Evolutionary conservation across 257 asterid species (phyloP).

Genomic region (Handroanthus guayacan): DNA sequence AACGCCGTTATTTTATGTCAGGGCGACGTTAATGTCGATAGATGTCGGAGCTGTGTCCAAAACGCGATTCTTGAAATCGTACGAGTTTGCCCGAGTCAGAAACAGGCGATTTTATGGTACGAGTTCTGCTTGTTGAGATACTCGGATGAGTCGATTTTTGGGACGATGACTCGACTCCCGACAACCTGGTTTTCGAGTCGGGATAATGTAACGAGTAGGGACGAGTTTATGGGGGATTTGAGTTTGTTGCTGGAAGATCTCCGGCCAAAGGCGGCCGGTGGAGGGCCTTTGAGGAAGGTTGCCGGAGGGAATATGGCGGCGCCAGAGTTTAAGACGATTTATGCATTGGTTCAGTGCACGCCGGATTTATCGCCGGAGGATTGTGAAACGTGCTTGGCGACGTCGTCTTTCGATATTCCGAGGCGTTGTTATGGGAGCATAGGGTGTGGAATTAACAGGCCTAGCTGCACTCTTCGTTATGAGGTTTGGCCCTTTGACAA

Average conservation of each 20-base stretch:
- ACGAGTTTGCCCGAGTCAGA: background rate
- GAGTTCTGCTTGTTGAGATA: background rate
- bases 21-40: background rate
- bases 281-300: background rate
- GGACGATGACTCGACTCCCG: background rate
- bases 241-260: background rate
- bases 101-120: background rate
- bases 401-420: background rate
- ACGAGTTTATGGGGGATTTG: background rate
- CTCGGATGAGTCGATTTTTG: background rate
- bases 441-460: background rate
- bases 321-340: background rate
- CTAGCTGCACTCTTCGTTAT: constrained; percentile 29
- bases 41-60: background rate
- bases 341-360: constrained; percentile 30
- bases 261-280: background rate
- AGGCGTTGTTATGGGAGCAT: background rate
- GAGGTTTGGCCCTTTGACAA: background rate
- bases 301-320: background rate
- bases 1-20: background rate
- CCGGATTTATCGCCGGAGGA: constrained; percentile 16
- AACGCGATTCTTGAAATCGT: background rate
- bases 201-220: background rate
- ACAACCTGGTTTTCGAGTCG: background rate
- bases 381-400: background rate